Conservation (phyloP, 2,329 filamentous ascomycete genomes). For the Paecilomyces dactylethromorphus region DNA sequence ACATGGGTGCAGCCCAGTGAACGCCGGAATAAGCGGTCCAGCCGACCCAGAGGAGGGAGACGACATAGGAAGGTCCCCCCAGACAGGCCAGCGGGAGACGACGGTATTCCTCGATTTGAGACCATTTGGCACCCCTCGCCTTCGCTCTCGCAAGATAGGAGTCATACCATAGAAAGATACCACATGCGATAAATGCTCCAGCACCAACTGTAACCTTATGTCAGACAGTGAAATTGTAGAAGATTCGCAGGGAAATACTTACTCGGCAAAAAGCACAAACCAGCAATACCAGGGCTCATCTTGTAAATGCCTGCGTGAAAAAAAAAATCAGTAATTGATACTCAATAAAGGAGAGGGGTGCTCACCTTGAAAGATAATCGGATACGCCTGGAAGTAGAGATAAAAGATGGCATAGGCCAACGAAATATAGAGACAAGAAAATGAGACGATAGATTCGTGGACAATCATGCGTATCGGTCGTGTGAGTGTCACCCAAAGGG, state of each 20-base stretch:
- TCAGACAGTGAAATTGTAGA: neutral
- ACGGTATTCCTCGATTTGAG: slow-evolving; percentile 51
- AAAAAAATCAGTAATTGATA: slow-evolving; percentile 33
- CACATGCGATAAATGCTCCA: slow-evolving; percentile 54
- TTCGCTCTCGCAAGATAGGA: slow-evolving; percentile 50
- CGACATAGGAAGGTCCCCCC: slow-evolving; percentile 53
- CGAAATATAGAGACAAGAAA: slow-evolving; percentile 63
- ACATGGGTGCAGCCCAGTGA: slow-evolving; percentile 44
- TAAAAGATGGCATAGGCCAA: slow-evolving; percentile 63
- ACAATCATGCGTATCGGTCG: slow-evolving; percentile 65
- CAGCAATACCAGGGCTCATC: slow-evolving; percentile 28
- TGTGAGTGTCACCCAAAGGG: slow-evolving; percentile 58
- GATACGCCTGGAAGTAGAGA: slow-evolving; percentile 72
- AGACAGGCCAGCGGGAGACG: slow-evolving; percentile 64
- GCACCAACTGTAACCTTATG: slow-evolving; percentile 41
- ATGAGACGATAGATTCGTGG: slow-evolving; percentile 66
- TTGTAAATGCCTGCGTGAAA: slow-evolving; percentile 21
- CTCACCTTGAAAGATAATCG: slow-evolving; percentile 55
- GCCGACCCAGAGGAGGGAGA: slow-evolving; percentile 46
- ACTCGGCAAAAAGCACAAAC: slow-evolving; percentile 29
- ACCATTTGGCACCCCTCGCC: slow-evolving; percentile 48
- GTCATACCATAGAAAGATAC: slow-evolving; percentile 63
- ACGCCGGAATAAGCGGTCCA: slow-evolving; percentile 26
- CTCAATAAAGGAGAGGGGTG: neutral
- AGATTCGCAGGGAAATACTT: slow-evolving; percentile 3